Conservation (phyloP, 805 yeast genomes). For the Candida jianshihensis region DNA sequence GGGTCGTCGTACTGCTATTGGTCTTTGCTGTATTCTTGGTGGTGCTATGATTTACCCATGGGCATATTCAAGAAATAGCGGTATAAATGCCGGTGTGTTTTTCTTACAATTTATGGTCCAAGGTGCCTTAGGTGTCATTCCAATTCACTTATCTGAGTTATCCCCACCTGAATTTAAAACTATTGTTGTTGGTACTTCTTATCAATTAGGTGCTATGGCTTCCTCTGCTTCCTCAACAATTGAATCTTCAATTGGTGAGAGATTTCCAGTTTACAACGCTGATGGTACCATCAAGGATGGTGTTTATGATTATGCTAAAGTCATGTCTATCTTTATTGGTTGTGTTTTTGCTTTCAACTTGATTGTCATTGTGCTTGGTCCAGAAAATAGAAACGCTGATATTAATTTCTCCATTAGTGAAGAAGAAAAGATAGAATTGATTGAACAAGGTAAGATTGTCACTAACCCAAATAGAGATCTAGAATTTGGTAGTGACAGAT, state of each 20-base stretch:
- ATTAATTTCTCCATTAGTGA: conserved; percentile 18
- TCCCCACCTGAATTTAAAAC: conserved; percentile 59
- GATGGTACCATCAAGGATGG: conserved; percentile 12
- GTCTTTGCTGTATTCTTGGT: conserved; percentile 45
- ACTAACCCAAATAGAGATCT: conserved; percentile 12
- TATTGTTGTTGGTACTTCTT: conserved; percentile 55
- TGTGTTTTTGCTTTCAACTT: conserved; percentile 50
- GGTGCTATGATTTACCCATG: conserved; percentile 61
- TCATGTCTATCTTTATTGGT: conserved; percentile 63
- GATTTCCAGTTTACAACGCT: conserved; percentile 3
- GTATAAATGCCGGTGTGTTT: conserved; percentile 52
- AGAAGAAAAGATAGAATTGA: conserved; percentile 17
- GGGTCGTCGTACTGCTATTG: conserved; percentile 49
- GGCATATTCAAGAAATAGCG: conserved; percentile 42
- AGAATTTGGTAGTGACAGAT: conserved; percentile 5
- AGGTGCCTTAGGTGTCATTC: conserved; percentile 66
- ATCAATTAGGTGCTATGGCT: conserved; percentile 63
- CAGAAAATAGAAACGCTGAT: conserved; percentile 42
- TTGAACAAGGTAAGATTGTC: conserved; percentile 19
- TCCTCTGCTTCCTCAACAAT: conserved; percentile 66
- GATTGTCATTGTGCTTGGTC: conserved; percentile 47
- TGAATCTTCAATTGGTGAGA: conserved; percentile 54
- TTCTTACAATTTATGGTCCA: conserved; percentile 58
- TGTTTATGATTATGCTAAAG: conserved; percentile 46
- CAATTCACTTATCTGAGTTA: conserved; percentile 54